phyloP scores from a whole-genome alignment of 1,139 yeast genomes.

The Suhomyces taliae region DNA sequence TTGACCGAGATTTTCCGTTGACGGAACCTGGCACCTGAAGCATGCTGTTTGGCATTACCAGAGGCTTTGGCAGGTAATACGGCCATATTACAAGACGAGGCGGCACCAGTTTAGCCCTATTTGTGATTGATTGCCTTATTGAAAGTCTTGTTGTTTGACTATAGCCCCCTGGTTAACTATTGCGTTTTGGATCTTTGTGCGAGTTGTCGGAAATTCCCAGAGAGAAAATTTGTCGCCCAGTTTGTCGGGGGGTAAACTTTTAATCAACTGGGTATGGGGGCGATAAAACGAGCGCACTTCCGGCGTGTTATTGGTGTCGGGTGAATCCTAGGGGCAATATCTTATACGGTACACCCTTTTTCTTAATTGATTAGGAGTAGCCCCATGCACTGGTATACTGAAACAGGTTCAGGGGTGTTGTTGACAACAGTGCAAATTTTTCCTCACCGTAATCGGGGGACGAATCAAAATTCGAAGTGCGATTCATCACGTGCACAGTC shows the following conservation, averaged over 20 bases:
- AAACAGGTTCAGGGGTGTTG: constrained; percentile 10
- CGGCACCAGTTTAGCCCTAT: constrained; percentile 4
- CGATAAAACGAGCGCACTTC: constrained; percentile 2
- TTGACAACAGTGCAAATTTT: constrained; percentile 12
- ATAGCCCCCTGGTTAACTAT: constrained; percentile 6
- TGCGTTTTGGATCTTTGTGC: constrained; percentile 14
- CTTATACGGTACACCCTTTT: constrained; percentile 7
- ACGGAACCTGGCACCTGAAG: constrained; percentile 72
- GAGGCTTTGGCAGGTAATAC: constrained; percentile 22
- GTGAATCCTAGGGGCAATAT: constrained; percentile 4
- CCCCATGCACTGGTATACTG: constrained; percentile 10
- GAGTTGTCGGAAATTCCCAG: constrained; percentile 7
- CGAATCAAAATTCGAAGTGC: constrained; percentile 1
- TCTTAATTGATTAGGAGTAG: constrained; percentile 11
- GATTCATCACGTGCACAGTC: constrained; percentile 2
- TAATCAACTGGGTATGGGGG: background rate
- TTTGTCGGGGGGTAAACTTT: background rate
- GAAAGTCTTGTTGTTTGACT: background rate
- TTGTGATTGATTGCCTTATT: constrained; percentile 4
- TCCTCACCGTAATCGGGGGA: constrained; percentile 9
- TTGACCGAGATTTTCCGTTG: constrained; percentile 90
- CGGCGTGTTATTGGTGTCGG: constrained; percentile 1
- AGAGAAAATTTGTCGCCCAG: constrained; percentile 6
- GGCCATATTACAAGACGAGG: constrained; percentile 14
- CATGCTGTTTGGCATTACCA: constrained; percentile 35